Evolutionary conservation across 192 early-diverging fungal species (phyloP).

Genomic region (Coemansia sp.): DNA sequence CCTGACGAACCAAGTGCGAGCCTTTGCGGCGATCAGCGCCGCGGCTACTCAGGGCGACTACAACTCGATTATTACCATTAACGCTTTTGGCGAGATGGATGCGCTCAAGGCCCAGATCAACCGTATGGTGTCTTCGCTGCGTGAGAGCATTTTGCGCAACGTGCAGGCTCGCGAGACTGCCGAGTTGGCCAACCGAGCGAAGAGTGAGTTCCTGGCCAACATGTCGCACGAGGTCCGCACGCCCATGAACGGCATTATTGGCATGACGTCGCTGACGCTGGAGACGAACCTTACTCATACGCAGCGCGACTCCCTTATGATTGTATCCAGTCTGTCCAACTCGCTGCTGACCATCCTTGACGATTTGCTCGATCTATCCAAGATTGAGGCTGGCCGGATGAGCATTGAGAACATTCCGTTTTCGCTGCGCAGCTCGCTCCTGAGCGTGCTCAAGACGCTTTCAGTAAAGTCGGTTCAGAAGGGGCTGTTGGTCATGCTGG

Average conservation of each 20-base stretch:
- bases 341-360: conserved; percentile 79
- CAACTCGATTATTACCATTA: conserved; percentile 72
- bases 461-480: conserved; percentile 76
- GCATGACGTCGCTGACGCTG: conserved; percentile 72
- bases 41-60: conserved; percentile 75
- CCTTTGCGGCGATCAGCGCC: conserved; percentile 76
- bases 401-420: conserved; percentile 74
- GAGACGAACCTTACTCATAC: conserved; percentile 79
- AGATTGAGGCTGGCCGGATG: conserved; percentile 85
- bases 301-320: conserved; percentile 81
- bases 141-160: conserved; percentile 79
- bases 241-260: conserved; percentile 83
- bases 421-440: conserved; percentile 62
- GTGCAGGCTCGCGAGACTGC: conserved; percentile 77
- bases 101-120: conserved; percentile 84
- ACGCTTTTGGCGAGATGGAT: conserved; percentile 85
- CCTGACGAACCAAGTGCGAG: conserved; percentile 77
- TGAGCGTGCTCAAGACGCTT: conserved; percentile 71
- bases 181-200: conserved; percentile 80
- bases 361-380: conserved; percentile 84
- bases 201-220: conserved; percentile 75
- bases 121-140: conserved; percentile 78
- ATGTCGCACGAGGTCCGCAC: conserved; percentile 86
- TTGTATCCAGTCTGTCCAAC: conserved; percentile 72
- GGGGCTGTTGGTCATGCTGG: conserved; percentile 68